Evolutionary conservation across 106 monocot species (phyloP).

Genomic region (Xerophyta viscosa): DNA sequence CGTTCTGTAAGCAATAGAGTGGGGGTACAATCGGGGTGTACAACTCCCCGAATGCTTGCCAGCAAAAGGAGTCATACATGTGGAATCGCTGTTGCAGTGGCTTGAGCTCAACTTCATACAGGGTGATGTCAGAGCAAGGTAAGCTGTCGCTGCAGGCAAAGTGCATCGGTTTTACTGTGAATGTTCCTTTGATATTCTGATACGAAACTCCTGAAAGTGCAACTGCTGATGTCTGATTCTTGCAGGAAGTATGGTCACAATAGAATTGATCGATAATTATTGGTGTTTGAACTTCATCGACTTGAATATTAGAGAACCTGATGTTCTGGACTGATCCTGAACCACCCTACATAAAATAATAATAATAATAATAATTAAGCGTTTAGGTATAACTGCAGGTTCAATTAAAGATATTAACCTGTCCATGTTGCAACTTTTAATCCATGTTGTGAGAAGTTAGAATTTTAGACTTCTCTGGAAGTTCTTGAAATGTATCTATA

Average conservation of each 20-base stretch:
- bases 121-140: slow-evolving; percentile 72
- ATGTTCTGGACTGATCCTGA: slow-evolving; percentile 65
- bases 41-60: slow-evolving; percentile 67
- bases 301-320: slow-evolving; percentile 72
- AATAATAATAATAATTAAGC: no score
- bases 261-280: slow-evolving; percentile 91
- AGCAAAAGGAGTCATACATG: slow-evolving; percentile 75
- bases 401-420: not conserved
- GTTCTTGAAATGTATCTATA: no score
- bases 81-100: slow-evolving; percentile 57
- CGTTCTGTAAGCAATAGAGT: slow-evolving; percentile 58
- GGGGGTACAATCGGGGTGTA: slow-evolving; percentile 55
- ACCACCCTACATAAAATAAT: slow-evolving; percentile 52
- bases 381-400: no score
- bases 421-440: no score
- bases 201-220: slow-evolving; percentile 61
- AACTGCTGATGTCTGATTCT: slow-evolving; percentile 74
- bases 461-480: no score
- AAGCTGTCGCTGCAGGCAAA: slow-evolving; percentile 78
- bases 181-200: slow-evolving; percentile 74
- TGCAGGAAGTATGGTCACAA: slow-evolving; percentile 66
- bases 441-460: no score
- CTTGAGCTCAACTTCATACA: slow-evolving; percentile 48
- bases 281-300: slow-evolving; percentile 76
- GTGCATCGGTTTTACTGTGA: slow-evolving; percentile 78